Base-by-base conservation (phyloP, 2,329 filamentous ascomycete genomes). In the Alternaria brassicicola region DNA sequence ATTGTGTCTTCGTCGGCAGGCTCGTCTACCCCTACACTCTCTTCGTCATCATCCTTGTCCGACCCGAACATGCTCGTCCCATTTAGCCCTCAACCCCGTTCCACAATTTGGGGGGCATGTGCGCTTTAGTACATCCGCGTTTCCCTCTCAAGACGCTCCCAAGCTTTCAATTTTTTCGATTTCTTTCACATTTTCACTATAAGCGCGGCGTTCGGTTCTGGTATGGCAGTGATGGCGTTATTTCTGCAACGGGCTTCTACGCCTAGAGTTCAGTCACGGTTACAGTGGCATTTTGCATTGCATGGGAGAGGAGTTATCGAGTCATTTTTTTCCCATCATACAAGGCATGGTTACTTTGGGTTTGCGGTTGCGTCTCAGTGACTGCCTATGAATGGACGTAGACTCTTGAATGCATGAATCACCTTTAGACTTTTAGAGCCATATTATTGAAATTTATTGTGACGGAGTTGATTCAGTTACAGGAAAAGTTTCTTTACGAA, bases 161-260 rank as follows among this genome's bases (percentile, higher is more conserved):
- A 46, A 19, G 3, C 52, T 31, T 52, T 47, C 13, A 31, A 53
- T 48, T 52, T 38, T 43, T 46, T 45, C n/a, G 21, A 17, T 41
- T 53, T 62, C 30, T 52, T 51, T 47, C 33, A 33, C 45, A 15
- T 52, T 33, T 55, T 50, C 51, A 55, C 57, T 50, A 53, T 63
- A 56, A 70, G 67, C 67, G 67, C 61, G 67, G 67, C 67, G 67
- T 70, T 62, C 48, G 67, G 66, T 61, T 56, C 53, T 30, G 50
- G 59, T 36, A 51, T 28, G 13, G 35, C 59, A 45, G 19, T 63
- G 43, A 50, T 51, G 45, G 50, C 52, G 52, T 50, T 52, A 41
- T 36, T 31, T 23, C 17, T 52, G 19, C 19, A 26, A 47, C 33
- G 48, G 33, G 47, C 47, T 28, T 49, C 36, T 12, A 42, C 25